A percentile compares a stretch with the other conserved stretches of the same genome.
phyloP scores from a whole-genome alignment of 2,329 filamentous ascomycete genomes.

The Thielaviopsis punctulata region DNA sequence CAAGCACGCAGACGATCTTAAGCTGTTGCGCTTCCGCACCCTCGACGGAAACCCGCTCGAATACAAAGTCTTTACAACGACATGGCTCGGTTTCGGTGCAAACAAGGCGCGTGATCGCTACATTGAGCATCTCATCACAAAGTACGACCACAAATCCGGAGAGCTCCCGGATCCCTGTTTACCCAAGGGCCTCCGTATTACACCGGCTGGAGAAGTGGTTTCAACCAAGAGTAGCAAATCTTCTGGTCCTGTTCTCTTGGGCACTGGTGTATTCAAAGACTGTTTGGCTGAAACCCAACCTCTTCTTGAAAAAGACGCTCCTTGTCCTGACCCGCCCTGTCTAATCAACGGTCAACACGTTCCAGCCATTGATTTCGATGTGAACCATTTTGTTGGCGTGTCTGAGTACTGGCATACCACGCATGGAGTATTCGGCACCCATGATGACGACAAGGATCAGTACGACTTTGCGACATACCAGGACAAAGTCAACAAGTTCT shows the following conservation, averaged over 20 bases:
- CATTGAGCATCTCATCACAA: constrained; percentile 55
- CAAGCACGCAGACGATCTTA: constrained; percentile 80
- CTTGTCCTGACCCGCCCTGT: constrained; percentile 70
- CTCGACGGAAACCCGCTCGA: constrained; percentile 63
- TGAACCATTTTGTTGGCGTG: constrained; percentile 95
- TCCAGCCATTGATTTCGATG: constrained; percentile 86
- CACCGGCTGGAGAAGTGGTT: constrained; percentile 47
- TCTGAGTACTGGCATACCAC: constrained; percentile 99
- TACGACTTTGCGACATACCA: constrained; percentile 60
- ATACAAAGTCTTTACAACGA: constrained; percentile 84
- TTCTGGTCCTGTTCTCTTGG: constrained; percentile 41
- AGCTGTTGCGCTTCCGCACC: constrained; percentile 67
- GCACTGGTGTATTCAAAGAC: constrained; percentile 74
- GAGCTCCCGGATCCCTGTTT: constrained; percentile 86
- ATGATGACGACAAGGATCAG: constrained; percentile 48
- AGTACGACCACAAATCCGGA: constrained; percentile 38
- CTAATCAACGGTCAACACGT: constrained; percentile 82
- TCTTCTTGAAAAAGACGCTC: constrained; percentile 72
- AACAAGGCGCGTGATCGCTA: constrained; percentile 81
- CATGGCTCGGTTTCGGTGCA: constrained; percentile 95
- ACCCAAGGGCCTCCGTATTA: constrained; percentile 58
- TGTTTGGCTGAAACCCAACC: constrained; percentile 72
- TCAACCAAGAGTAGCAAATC: constrained; percentile 20
- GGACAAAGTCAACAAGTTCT: constrained; percentile 67
- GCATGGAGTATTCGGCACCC: constrained; percentile 59